Base-by-base conservation (phyloP, 306 rosid species). In the Elaeagnus macrophylla region DNA sequence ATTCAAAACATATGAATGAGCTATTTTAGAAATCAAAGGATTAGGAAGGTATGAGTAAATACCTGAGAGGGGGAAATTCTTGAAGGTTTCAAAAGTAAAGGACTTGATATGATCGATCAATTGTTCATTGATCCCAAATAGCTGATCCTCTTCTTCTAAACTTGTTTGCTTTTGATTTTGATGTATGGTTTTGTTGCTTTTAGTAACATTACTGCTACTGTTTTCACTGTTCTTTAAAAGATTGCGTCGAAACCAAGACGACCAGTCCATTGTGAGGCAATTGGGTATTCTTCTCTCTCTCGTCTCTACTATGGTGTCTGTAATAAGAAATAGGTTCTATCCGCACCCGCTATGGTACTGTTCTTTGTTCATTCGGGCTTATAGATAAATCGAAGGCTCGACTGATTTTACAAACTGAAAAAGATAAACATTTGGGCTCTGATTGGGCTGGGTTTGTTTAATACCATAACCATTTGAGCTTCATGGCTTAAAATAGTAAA, bases 61-160 rank as follows among this genome's bases (percentile, higher is more conserved):
- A 90, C 97, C 94, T 67, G 64, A 79, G 41, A 72, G 80, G 47
- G 91, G 79, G 72, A 81, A 86, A 59, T 72, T 79, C 78, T 74
- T 83, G 65, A 90, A 90, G 48, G 86, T 79, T 53, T 86, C 84
- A 25, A 86, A 10, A 35, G 95, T 83, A 81, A 86, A 78, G 57
- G 94, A 75, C 69, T 81, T 77, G 14, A 82, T 60, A 59, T 14
- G 73, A 70, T 75, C 77, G 41, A 86, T 80, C 72, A 90, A 62
- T 44, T 75, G 61, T 9, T 74, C 76, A 0, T 88, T 90, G 56
- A 86, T 67, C 47, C 97, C 97, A 35, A 79, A 71, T 1, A 69
- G 25, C 32, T 46, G 52, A 7, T 72, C 79, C 37, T 77, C 70
- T 5, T 48, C 60, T 53, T 45, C 42, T 14, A 2, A 17, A 6